Evolutionary conservation across 108 stramenopile genomes (phyloP), one percentile per base, ranked within the genome.

Genomic region (Fragilaria radians): DNA sequence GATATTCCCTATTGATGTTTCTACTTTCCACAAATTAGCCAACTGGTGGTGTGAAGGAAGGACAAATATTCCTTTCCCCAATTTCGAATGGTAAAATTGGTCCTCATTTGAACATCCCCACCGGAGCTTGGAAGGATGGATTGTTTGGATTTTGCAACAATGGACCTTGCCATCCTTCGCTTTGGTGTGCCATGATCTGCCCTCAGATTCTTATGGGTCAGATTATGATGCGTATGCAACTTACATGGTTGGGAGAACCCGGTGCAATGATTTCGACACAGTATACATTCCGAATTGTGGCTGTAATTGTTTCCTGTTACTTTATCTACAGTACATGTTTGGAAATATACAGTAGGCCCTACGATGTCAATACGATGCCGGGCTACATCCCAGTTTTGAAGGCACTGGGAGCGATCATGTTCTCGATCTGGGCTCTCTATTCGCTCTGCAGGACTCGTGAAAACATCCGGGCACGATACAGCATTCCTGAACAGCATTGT

Each of bases 121-220:
- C 82, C 18, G 87, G 87, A 14, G 53, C 34, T 33, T 93, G 91
- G 91, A 89, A 88, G 67, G 88, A 89, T 62, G 86, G 81, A 18
- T 51, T 81, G 17, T 86, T 65, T 52, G 88, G 83, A 49, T 76
- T 72, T n/a, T 74, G 64, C 59, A 71, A 61, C 32, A 59, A 53
- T 4, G 91, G 91, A 54, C 24, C 63, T 32, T 82, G 65, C 60
- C 91, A 93, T 62, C 78, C 91, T 22, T 71, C 69, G 28, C 34
- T 81, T 14, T 80, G 78, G 66, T 86, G 85, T 68, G 80, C 82
- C 30, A 54, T 81, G 21, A 87, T 68, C 58, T 93, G 78, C 53
- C 68, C 78, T 28, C 81, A 81, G 47, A 66, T 89, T 53, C 69
- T 73, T 29, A 84, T 88, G 85, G 87, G 59, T 18, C 91, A 93